Evolutionary conservation across 495 filamentous ascomycete genomes (phyloP).

Genomic region (Xylaria curta): DNA sequence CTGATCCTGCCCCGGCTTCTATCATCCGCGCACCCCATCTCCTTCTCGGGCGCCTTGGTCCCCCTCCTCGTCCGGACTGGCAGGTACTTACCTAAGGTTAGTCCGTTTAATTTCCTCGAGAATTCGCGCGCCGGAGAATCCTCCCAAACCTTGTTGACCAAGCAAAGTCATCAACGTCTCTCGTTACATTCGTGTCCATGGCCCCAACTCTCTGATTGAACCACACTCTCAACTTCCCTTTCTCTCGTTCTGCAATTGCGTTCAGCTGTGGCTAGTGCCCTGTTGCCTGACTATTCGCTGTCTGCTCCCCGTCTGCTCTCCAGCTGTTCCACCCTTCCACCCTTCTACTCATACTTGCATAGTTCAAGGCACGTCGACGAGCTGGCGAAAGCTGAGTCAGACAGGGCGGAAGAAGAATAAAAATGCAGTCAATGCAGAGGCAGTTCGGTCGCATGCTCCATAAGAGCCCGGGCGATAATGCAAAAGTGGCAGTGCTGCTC

Average conservation of each 20-base stretch:
- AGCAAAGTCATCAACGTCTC: not conserved
- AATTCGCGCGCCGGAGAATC: not conserved
- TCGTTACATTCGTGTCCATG: constrained; percentile 9
- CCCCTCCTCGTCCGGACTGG: not conserved
- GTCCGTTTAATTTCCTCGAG: constrained; percentile 8
- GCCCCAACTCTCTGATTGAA: not conserved
- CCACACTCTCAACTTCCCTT: not conserved
- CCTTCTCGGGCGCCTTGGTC: not conserved
- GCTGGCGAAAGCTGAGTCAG: not conserved
- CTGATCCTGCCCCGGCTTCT: constrained; percentile 8
- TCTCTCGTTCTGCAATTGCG: not conserved
- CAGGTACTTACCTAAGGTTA: not conserved
- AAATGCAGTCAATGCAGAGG: constrained; percentile 82
- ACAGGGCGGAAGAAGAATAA: constrained; percentile 32
- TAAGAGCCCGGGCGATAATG: constrained; percentile 74
- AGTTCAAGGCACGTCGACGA: not conserved
- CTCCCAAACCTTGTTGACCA: not conserved
- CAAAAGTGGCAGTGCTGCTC: constrained; percentile 75
- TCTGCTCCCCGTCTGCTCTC: not conserved
- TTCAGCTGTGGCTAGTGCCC: constrained; percentile 5
- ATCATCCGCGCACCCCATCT: not conserved
- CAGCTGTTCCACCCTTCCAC: not conserved
- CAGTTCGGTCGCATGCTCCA: constrained; percentile 75
- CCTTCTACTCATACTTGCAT: not conserved
- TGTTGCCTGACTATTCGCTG: not conserved